Evolutionary conservation across 495 filamentous ascomycete species (phyloP), one percentile per base, ranked within the genome.

Genomic region (Polyplosphaeria fusca): DNA sequence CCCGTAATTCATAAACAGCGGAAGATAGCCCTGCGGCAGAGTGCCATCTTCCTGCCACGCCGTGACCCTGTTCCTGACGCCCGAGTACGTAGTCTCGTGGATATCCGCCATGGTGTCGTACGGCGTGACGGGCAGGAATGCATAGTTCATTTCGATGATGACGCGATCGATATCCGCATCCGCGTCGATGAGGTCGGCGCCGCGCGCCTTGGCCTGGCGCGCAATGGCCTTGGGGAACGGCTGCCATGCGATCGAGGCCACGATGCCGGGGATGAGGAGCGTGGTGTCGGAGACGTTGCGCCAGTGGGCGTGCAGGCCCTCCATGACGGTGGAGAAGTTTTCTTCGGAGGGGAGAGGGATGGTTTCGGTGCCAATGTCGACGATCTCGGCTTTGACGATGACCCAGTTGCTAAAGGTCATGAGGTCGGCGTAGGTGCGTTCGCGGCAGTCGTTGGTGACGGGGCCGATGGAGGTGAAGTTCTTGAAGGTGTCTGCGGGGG

Each of bases 1-100:
- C 0, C 75, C 75, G 55, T 86, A 80, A 61, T 82, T 86, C 79
- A 80, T 78, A 68, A 85, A 84, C 0, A 84, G 44, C 2, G 82
- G 81, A 32, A 81, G 68, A 55, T 79, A 81, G 24, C 74, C 78
- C 28, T 81, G 72, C 1, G 76, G 73, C n/a, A 78, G 56, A 27
- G 19, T 64, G 0, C 55, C 61, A 22, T 59, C 44, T 4, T 48
- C 61, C 55, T 55, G 48, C 47, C 57, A 64, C 35, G 32, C 55
- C 4, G 51, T n/a, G 1, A 64, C 39, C 22, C 61, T 41, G 3
- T 64, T 38, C n/a, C 50, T 7, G 0, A 77, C 69, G 26, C 74
- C 68, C 18, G 78, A 49, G 24, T 76, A 61, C 49, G 56, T 60
- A 4, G 48, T 39, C 32, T 52, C 42, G 11, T 42, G 22, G 5